Evolutionary conservation across 2,329 filamentous ascomycete species (phyloP).

Genomic region (Trichoderma polysporum): DNA sequence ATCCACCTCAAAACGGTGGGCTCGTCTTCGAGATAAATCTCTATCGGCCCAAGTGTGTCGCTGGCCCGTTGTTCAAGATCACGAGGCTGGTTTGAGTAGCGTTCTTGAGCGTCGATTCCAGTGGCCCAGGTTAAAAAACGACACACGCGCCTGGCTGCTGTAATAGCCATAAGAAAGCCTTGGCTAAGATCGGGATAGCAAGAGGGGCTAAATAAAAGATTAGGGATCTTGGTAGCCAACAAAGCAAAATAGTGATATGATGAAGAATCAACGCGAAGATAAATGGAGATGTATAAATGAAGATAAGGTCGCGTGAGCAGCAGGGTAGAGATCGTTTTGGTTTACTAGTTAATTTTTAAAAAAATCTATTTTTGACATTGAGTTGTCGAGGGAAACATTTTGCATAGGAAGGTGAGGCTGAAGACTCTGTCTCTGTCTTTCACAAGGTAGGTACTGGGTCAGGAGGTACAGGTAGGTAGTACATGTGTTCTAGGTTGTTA

Average conservation of each 20-base stretch:
- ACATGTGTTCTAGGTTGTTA: no score
- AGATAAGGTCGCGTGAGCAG: neutral
- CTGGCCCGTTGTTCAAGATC: constrained; percentile 30
- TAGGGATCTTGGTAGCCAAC: neutral
- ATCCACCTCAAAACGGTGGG: constrained; percentile 66
- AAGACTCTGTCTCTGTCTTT: neutral
- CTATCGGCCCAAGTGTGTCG: constrained; percentile 29
- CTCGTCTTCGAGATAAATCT: constrained; percentile 60
- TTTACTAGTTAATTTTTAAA: neutral
- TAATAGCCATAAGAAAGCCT: neutral
- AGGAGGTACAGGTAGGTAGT: no score
- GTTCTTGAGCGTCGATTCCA: constrained; percentile 35
- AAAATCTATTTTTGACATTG: neutral
- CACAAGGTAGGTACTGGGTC: no score
- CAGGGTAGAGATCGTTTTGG: neutral
- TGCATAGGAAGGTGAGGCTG: neutral
- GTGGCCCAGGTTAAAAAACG: constrained; percentile 31
- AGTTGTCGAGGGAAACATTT: neutral
- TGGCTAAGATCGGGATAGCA: neutral
- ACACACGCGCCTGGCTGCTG: neutral
- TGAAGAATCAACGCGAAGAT: neutral
- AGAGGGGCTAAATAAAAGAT: neutral
- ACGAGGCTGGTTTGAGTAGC: constrained; percentile 29
- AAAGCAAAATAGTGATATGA: neutral
- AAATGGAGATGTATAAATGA: neutral